A percentile compares a stretch with the other conserved stretches of the same genome.
phyloP scores from a whole-genome alignment of 2,329 filamentous ascomycete species.

The Leptographium flavum region DNA sequence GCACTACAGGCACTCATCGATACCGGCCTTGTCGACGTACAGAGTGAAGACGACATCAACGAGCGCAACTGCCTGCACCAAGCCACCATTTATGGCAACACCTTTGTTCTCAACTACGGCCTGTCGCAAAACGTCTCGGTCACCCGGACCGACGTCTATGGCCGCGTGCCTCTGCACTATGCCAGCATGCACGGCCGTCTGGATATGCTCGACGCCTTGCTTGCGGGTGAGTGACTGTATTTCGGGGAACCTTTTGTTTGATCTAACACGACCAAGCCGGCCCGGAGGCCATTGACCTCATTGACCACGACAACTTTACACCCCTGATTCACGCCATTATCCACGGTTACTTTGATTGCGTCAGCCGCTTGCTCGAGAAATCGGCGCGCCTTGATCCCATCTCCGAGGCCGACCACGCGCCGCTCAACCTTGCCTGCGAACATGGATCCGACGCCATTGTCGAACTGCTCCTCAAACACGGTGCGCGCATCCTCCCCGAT shows the following conservation, averaged over 20 bases:
- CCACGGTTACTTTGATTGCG: constrained; percentile 68
- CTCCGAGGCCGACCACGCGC: constrained; percentile 82
- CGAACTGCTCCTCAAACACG: constrained; percentile 66
- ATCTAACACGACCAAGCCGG: constrained; percentile 32
- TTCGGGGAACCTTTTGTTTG: neutral
- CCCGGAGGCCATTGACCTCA: constrained; percentile 64
- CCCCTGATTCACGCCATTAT: constrained; percentile 92
- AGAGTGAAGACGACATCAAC: constrained; percentile 93
- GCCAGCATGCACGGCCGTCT: constrained; percentile 87
- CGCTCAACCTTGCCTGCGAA: constrained; percentile 87
- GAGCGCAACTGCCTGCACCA: constrained; percentile 94
- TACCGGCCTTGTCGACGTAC: constrained; percentile 74
- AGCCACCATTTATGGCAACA: constrained; percentile 84
- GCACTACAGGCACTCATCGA: constrained; percentile 64
- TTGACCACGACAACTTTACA: constrained; percentile 95
- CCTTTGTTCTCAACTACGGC: constrained; percentile 61
- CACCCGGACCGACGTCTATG: constrained; percentile 79
- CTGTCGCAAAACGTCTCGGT: constrained; percentile 65
- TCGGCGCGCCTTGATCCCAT: constrained; percentile 76
- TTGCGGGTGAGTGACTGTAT: constrained; percentile 35
- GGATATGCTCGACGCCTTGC: constrained; percentile 63
- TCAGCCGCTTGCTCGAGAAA: constrained; percentile 59
- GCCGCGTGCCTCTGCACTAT: constrained; percentile 85
- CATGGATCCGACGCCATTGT: constrained; percentile 79
- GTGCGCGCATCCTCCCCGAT: constrained; percentile 75